These are phyloP conservation scores for Monosporascus sp. DNA, from an alignment of 2,329 filamentous ascomycete genomes.

Conservation along the genomic window DNA sequence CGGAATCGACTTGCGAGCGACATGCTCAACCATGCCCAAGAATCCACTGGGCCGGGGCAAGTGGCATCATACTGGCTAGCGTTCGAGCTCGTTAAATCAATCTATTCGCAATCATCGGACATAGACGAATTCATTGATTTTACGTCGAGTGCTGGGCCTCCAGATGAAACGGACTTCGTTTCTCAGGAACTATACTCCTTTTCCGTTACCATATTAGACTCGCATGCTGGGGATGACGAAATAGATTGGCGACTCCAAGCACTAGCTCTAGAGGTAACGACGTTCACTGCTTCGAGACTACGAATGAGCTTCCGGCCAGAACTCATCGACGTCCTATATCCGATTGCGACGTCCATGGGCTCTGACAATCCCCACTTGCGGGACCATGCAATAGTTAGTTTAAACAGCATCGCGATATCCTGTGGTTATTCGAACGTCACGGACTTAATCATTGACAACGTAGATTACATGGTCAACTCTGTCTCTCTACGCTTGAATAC, in stretches of 20 bases:
- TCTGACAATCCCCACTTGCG: constrained; percentile 64
- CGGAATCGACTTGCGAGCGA: constrained; percentile 57
- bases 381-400: constrained; percentile 73
- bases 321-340: constrained; percentile 86
- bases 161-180: constrained; percentile 40
- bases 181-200: constrained; percentile 65
- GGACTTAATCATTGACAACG: constrained; percentile 80
- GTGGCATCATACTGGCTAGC: constrained; percentile 77
- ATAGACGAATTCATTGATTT: constrained; percentile 64
- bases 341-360: constrained; percentile 81
- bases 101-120: constrained; percentile 44
- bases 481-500: constrained; percentile 84
- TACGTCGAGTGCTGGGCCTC: constrained; percentile 31
- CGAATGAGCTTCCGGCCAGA: constrained; percentile 71
- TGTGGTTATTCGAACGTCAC: constrained; percentile 73
- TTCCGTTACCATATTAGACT: constrained; percentile 57
- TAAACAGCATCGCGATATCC: constrained; percentile 72
- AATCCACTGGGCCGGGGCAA: constrained; percentile 52
- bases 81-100: constrained; percentile 62
- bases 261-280: constrained; percentile 74
- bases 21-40: constrained; percentile 59
- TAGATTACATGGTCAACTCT: constrained; percentile 94
- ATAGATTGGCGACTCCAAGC: constrained; percentile 70
- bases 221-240: constrained; percentile 42
- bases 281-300: constrained; percentile 66